Base-by-base conservation (phyloP, 345 rosid genomes). In the Mangifera indica region DNA sequence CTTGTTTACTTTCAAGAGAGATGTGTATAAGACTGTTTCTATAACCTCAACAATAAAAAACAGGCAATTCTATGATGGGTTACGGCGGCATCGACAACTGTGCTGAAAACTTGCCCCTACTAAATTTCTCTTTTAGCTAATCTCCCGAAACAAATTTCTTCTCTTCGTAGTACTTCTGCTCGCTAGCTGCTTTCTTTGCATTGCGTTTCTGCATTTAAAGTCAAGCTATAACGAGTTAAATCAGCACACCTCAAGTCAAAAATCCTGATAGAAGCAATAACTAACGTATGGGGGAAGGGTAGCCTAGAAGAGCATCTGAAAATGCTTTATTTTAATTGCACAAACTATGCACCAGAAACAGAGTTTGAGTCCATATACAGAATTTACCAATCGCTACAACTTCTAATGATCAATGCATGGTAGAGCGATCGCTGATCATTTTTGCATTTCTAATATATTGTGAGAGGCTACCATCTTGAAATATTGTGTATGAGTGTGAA, bases 121-220 rank as follows among this genome's bases (percentile, higher is more conserved):
- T 14, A 20, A 54, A 14, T 51, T n/a, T 17, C 7, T 48, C 56
- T 45, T 22, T 12, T 5, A 4, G 42, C 75, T 84, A 89, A 53
- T 85, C 90, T 59, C 85, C 91, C 3, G 88, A 68, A 53, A 87
- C 84, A 58, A 80, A 83, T 4, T 81, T 74, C 81, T 87, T 89
- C 86, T 82, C 84, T 62, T 81, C 84, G 14, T 89, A 89, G 76
- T 89, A 89, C 74, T 83, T 89, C 70, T 86, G 86, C 86, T 89
- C 95, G 58, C 88, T 84, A 25, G 71, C 78, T 63, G 77, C 73
- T 75, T 89, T 89, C 77, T 84, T 89, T 12, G 76, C 76, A 34
- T 89, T 89, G 66, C 95, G 95, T 78, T 80, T 89, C 95, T 89
- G 68, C 71, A 79, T 67, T 25, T 2, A 45, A n/a, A 14, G 12